phyloP scores from a whole-genome alignment of 1,284 basidiomycete genomes.

The Ganoderma lucidum region DNA sequence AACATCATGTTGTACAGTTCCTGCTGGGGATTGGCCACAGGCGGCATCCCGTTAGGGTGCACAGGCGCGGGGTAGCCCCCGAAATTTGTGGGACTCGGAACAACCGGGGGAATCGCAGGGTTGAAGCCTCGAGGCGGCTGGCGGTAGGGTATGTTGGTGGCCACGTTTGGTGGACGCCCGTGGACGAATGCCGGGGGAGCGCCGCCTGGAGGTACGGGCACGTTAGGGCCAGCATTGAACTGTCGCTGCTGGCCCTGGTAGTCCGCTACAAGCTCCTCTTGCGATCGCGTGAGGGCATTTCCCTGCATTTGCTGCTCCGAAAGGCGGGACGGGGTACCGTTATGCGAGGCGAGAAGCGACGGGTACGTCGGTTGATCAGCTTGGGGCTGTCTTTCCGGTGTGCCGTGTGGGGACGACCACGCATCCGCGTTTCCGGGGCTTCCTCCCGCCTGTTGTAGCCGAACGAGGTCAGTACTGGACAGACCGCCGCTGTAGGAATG shows the following conservation, averaged over 20 bases:
- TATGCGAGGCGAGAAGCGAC: constrained; percentile 59
- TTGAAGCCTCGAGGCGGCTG: constrained; percentile 63
- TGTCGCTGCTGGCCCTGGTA: constrained; percentile 65
- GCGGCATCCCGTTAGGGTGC: constrained; percentile 67
- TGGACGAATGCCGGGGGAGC: constrained; percentile 51
- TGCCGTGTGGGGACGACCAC: constrained; percentile 42
- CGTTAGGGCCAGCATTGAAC: constrained; percentile 49
- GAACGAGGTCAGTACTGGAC: constrained; percentile 73
- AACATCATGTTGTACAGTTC: constrained; percentile 83
- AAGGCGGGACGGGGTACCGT: constrained; percentile 45
- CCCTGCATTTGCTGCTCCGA: constrained; percentile 49
- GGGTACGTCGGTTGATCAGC: constrained; percentile 75
- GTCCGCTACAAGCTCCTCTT: constrained; percentile 64
- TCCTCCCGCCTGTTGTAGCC: constrained; percentile 73
- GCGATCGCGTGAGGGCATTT: constrained; percentile 44
- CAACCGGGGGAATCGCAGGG: constrained; percentile 49
- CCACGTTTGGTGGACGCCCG: constrained; percentile 55
- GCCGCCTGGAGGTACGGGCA: constrained; percentile 27
- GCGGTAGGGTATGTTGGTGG: constrained; percentile 58
- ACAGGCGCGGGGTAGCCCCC: constrained; percentile 57
- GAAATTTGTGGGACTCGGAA: constrained; percentile 61
- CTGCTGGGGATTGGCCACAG: constrained; percentile 72
- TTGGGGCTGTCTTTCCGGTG: constrained; percentile 44
- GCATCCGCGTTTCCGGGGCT: constrained; percentile 43
- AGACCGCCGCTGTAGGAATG: constrained; percentile 82